A percentile compares a stretch with the other conserved stretches of the same genome.
phyloP scores from a whole-genome alignment of 129 eudicot genomes.

The Escallonia rubra region DNA sequence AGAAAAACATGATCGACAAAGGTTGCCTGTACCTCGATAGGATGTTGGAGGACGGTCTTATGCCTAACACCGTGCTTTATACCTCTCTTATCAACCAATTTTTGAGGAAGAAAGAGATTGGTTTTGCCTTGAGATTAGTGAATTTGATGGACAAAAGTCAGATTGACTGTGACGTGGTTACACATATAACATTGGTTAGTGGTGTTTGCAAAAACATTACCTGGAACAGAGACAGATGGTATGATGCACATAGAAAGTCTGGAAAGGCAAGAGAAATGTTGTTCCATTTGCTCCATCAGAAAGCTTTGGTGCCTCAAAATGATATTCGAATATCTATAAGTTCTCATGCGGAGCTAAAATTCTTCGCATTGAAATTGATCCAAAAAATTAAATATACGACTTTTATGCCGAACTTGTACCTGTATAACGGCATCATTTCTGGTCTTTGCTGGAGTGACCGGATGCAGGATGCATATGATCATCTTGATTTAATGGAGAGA shows the following conservation, averaged over 20 bases:
- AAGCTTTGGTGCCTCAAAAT: conserved; percentile 14
- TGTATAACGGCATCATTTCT: conserved; percentile 49
- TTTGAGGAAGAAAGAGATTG: conserved; percentile 55
- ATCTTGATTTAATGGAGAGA: conserved; percentile 43
- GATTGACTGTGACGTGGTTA: conserved; percentile 44
- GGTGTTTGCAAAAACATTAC: conserved; percentile 47
- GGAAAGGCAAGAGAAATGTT: conserved; percentile 37
- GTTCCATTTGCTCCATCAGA: conserved; percentile 35
- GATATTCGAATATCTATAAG: conserved; percentile 19
- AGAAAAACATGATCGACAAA: conserved; percentile 48
- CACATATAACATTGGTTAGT: conserved; percentile 50
- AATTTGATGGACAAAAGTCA: conserved; percentile 54
- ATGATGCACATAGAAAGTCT: conserved; percentile 20
- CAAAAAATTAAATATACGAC: conserved; percentile 19
- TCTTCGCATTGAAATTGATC: conserved; percentile 32
- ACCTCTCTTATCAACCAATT: conserved; percentile 56
- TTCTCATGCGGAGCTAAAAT: conserved; percentile 41
- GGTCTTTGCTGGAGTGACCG: conserved; percentile 45
- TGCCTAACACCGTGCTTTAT: conserved; percentile 52
- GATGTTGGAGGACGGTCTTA: conserved; percentile 57
- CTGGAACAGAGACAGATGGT: conserved; percentile 23
- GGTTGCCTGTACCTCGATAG: conserved; percentile 42
- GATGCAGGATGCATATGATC: conserved; percentile 55
- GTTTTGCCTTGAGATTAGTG: conserved; percentile 49
- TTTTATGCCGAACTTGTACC: conserved; percentile 39